Percentiles rank a stretch among this genome's conserved stretches.
Conservation (phyloP, 768 basidiomycete genomes). For the Kwoniella mangroviensis region DNA sequence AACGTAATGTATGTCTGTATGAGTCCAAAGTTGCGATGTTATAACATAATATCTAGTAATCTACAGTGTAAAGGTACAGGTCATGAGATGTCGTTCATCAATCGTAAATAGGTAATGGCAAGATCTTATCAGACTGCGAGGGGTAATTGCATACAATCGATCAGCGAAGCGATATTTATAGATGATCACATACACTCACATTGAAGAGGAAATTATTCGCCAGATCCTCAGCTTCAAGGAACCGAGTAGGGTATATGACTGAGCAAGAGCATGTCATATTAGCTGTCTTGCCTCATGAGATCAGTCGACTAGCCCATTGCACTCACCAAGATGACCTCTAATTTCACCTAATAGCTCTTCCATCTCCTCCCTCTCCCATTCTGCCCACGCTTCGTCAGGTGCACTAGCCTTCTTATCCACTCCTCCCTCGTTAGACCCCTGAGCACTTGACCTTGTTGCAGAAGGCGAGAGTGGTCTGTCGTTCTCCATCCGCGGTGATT, state of each 20-base stretch:
- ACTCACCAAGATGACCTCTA: slow-evolving; percentile 83
- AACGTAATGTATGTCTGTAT: neutral
- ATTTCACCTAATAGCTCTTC: slow-evolving; percentile 75
- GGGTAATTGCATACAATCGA: too few species aligned
- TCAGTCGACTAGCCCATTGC: neutral
- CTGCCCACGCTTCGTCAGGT: slow-evolving; percentile 74
- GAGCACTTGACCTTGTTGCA: slow-evolving; percentile 8
- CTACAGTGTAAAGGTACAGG: neutral
- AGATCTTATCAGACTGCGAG: slow-evolving; percentile 63
- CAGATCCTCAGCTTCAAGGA: slow-evolving; percentile 89
- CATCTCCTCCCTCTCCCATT: slow-evolving; percentile 87
- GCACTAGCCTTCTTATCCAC: slow-evolving; percentile 37
- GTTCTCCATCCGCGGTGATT: slow-evolving; percentile 8
- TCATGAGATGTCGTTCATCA: slow-evolving; percentile 17
- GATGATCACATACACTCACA: slow-evolving; percentile 48
- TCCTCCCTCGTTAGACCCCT: neutral
- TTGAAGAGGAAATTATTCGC: slow-evolving; percentile 93
- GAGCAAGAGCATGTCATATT: slow-evolving; percentile 19
- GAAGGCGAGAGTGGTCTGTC: slow-evolving; percentile 3
- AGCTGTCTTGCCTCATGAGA: neutral
- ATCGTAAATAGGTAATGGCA: slow-evolving; percentile 57
- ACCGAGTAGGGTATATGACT: slow-evolving; percentile 84
- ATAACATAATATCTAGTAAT: neutral
- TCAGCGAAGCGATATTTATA: too few species aligned
- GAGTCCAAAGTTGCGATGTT: neutral